These are phyloP conservation scores for Aspergillus panamensis DNA, from an alignment of 495 filamentous ascomycete species.

Conservation along the genomic window DNA sequence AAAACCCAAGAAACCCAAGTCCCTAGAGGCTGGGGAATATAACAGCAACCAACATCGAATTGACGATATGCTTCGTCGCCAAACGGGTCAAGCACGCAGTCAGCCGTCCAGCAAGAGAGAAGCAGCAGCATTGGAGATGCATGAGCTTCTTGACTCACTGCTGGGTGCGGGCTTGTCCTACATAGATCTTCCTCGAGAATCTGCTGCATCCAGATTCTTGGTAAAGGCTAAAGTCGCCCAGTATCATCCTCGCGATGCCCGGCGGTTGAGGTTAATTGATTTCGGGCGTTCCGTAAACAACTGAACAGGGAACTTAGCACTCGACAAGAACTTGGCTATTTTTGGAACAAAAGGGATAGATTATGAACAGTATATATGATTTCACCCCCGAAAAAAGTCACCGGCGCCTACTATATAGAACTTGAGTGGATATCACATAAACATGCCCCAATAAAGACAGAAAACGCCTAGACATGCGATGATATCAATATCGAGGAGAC, in stretches of 20 bases:
- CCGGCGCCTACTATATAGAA: slow-evolving; percentile 9
- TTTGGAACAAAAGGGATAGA: not conserved
- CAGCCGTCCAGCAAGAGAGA: slow-evolving; percentile 54
- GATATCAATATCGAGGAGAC: slow-evolving; percentile 17
- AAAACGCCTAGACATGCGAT: slow-evolving; percentile 22
- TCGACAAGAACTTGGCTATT: not conserved
- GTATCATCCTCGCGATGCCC: slow-evolving; percentile 81
- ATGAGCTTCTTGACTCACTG: slow-evolving; percentile 59
- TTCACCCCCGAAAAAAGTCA: not conserved
- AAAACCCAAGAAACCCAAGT: slow-evolving; percentile 60
- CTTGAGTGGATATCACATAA: slow-evolving; percentile 13
- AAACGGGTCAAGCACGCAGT: slow-evolving; percentile 26
- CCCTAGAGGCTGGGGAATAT: slow-evolving; percentile 41
- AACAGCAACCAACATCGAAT: slow-evolving; percentile 60
- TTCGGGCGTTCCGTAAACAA: slow-evolving; percentile 77
- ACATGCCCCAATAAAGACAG: not conserved
- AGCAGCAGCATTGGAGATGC: slow-evolving; percentile 63
- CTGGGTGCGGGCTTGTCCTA: slow-evolving; percentile 64
- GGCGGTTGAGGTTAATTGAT: slow-evolving; percentile 71
- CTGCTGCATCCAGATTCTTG: slow-evolving; percentile 77
- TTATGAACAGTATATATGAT: not conserved
- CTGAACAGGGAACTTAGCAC: slow-evolving; percentile 27
- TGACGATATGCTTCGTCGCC: slow-evolving; percentile 65
- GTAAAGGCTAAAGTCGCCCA: slow-evolving; percentile 81
- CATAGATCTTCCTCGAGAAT: slow-evolving; percentile 65